Conservation (phyloP, 2,329 filamentous ascomycete genomes). For the Beauveria medogensis region DNA sequence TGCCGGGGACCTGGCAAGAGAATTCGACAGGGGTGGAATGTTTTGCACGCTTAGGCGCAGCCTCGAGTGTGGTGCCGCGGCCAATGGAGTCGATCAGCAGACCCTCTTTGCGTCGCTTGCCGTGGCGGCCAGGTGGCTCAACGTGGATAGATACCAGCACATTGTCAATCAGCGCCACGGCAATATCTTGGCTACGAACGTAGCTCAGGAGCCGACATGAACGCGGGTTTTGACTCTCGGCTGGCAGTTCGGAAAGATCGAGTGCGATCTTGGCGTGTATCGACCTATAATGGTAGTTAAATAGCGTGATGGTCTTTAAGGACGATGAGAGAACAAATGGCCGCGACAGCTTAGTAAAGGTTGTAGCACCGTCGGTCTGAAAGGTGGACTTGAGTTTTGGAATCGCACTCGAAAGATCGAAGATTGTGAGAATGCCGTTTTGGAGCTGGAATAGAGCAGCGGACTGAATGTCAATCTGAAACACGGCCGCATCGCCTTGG, state of each 20-base stretch:
- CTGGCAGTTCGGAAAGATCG: slow-evolving; percentile 33
- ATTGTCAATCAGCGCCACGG: slow-evolving; percentile 55
- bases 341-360: slow-evolving; percentile 59
- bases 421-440: slow-evolving; percentile 47
- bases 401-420: slow-evolving; percentile 54
- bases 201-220: slow-evolving; percentile 47
- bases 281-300: slow-evolving; percentile 61
- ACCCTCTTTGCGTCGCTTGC: slow-evolving; percentile 50
- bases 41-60: slow-evolving; percentile 26
- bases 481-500: slow-evolving; percentile 22
- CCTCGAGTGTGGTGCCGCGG: slow-evolving; percentile 43
- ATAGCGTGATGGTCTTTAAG: slow-evolving; percentile 47
- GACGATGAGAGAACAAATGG: slow-evolving; percentile 59
- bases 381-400: slow-evolving; percentile 52
- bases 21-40: slow-evolving; percentile 25
- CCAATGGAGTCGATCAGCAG: slow-evolving; percentile 68
- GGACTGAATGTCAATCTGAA: slow-evolving; percentile 53
- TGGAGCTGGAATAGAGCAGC: slow-evolving; percentile 56
- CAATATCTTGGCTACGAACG: slow-evolving; percentile 58
- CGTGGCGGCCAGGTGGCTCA: slow-evolving; percentile 50
- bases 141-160: slow-evolving; percentile 61
- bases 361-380: slow-evolving; percentile 42
- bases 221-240: slow-evolving; percentile 26
- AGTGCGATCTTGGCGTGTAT: slow-evolving; percentile 43
- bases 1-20: slow-evolving; percentile 36